These are phyloP conservation scores for Dryas drummondii DNA, from an alignment of 306 rosid species.

Conservation along the genomic window DNA sequence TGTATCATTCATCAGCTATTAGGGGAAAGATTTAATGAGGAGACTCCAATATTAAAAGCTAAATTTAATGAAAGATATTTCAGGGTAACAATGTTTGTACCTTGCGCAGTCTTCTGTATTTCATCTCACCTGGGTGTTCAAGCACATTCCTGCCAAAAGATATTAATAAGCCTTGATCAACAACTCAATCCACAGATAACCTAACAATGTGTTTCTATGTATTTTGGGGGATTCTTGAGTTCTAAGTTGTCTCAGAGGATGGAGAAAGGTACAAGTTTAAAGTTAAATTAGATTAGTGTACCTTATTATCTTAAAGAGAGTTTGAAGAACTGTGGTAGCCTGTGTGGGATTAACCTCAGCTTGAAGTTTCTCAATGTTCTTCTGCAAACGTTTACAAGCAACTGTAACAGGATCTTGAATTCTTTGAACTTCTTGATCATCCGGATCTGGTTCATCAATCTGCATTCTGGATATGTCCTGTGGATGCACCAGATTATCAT, in stretches of 20 bases:
- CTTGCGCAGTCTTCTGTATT: slow-evolving; percentile 77
- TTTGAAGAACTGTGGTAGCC: slow-evolving; percentile 56
- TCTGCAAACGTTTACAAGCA: slow-evolving; percentile 58
- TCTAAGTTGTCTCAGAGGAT: background rate
- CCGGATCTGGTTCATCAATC: slow-evolving; percentile 75
- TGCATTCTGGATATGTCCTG: slow-evolving; percentile 43
- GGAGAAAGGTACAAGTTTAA: background rate
- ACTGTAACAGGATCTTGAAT: slow-evolving; percentile 63
- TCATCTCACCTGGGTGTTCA: slow-evolving; percentile 74
- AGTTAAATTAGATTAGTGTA: slow-evolving; percentile 16
- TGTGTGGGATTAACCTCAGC: slow-evolving; percentile 57
- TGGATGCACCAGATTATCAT: slow-evolving; percentile 38
- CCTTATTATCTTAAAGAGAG: slow-evolving; percentile 77
- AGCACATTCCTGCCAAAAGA: slow-evolving; percentile 66
- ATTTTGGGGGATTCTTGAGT: background rate
- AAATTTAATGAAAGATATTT: background rate
- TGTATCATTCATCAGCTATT: slow-evolving; percentile 22
- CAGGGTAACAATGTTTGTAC: slow-evolving; percentile 29
- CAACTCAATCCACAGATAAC: slow-evolving; percentile 14
- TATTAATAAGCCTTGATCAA: background rate
- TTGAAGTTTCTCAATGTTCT: slow-evolving; percentile 57
- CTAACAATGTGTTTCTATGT: background rate
- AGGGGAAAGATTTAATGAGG: background rate
- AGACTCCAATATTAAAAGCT: slow-evolving; percentile 1
- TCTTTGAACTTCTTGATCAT: slow-evolving; percentile 79